These are phyloP conservation scores for Ustilago cynodontis DNA, from an alignment of 1,284 basidiomycete genomes.

Conservation along the genomic window DNA sequence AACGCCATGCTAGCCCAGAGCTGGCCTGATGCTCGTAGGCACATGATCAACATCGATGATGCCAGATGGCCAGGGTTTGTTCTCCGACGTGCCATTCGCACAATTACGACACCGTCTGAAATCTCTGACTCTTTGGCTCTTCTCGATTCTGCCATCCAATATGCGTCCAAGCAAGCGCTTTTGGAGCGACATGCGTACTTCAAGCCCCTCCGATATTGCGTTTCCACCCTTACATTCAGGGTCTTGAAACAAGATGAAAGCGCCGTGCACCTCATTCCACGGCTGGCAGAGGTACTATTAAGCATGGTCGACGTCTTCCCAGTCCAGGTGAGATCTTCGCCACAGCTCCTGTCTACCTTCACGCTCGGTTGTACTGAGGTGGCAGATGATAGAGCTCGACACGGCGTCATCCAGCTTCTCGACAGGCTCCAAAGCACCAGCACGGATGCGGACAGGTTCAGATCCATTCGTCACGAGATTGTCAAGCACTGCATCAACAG, in stretches of 20 bases:
- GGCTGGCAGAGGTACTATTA: conserved; percentile 21
- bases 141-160: conserved; percentile 2
- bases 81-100: conserved; percentile 15
- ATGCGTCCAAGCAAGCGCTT: neutral
- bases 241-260: conserved; percentile 1
- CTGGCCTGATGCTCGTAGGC: conserved; percentile 30
- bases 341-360: conserved; percentile 10
- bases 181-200: neutral
- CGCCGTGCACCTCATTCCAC: conserved; percentile 24
- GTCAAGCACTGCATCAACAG: conserved; percentile 14
- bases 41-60: conserved; percentile 33
- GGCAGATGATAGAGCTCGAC: conserved; percentile 28
- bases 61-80: conserved; percentile 27
- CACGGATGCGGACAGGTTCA: neutral
- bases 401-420: conserved; percentile 17
- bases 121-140: conserved; percentile 39
- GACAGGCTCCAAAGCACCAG: conserved; percentile 12
- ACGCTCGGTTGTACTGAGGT: conserved; percentile 9
- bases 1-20: conserved; percentile 35
- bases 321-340: neutral
- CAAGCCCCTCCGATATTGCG: conserved; percentile 16
- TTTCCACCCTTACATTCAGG: conserved; percentile 8
- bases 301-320: conserved; percentile 14
- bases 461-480: conserved; percentile 5
- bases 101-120: conserved; percentile 28